Base-by-base conservation (phyloP, 805 yeast genomes). In the Nakazawaea wickerhamii region DNA sequence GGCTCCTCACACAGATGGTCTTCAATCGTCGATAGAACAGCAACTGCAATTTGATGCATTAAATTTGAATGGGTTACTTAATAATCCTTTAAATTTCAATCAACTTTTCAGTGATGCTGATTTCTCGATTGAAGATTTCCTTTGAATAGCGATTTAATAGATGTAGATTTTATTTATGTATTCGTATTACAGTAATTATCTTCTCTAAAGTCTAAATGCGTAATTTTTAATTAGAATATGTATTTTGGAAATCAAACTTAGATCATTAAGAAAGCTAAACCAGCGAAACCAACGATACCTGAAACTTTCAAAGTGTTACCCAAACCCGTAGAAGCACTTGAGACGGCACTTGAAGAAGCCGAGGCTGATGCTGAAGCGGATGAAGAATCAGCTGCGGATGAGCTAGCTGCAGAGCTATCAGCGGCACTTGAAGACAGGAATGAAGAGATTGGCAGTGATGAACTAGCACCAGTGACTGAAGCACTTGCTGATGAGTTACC, bases 61-160 rank as follows among this genome's bases (percentile, higher is more conserved):
- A 9, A 41, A 36, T 31, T 37, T 42, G 18, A 42, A 42, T 25
- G 38, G 45, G 9, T 22, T 42, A 9, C 26, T 42, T 5, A 40
- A 42, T 15, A 37, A 31, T 19, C 41, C 41, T 4, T 32, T 42
- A 33, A 42, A 36, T 15, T 37, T 41, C 18, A 30, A 34, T 22
- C 44, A 34, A 15, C 22, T 40, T 9, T 36, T 41, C 25, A 40
- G 44, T 11, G 14, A 27, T 9, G 15, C 35, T 7, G 44, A 41
- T 6, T 30, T 22, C 18, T 20, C 42, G 3, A 32, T 39, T 19
- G 31, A 15, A 18, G 37, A 39, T 23, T 39, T 39, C 18, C 18
- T 36, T 14, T 36, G 5, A 31, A 31, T n/a, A 23, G 10, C 10
- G 26, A 8, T 7, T 10, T 23, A 23, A 23, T 23, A 23, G 7